Evolutionary conservation across 2,329 filamentous ascomycete species (phyloP), one percentile per base, ranked within the genome.

Genomic region (Fusarium guadeloupense): DNA sequence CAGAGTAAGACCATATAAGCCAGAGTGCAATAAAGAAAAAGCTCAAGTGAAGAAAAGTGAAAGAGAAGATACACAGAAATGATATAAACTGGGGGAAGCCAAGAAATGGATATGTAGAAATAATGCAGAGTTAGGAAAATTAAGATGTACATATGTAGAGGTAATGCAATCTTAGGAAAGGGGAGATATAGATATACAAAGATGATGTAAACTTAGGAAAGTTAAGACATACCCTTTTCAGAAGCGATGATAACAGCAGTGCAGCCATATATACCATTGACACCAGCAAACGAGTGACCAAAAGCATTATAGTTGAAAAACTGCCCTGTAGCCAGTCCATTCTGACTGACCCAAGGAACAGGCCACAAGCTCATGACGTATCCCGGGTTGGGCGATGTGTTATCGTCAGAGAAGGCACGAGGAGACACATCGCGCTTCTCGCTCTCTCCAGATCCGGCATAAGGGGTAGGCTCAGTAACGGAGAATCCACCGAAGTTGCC

Each of bases 241-340:
- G 65, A 68, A 0, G 30, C 44, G 4, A 68, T 66, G 13, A 68
- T 59, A 2, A 68, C 65, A 5, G 62, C 51, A 0, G 65, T 68
- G 2, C 65, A 68, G 2, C 65, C 65, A 5, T 68, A 68, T 12
- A 68, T 46, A 0, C 65, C 66, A 12, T 68, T 68, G 20, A 68
- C 62, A 6, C 65, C 65, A 2, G 51, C 65, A 7, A 26, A 39
- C 1, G 34, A 58, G 4, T 44, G 49, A 5, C 59, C 53, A 4
- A 16, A 23, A 3, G 17, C 10, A 1, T 10, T 26, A 13, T 26
- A 63, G 30, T 14, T 6, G 13, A 50, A 68, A 47, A 53, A 68
- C 0, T 49, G 41, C 1, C 65, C 65, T 14, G 59, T 47, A 1
- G 54, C 47, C 0, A 30, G 17, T 17, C 65, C 65, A 2, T 9